phyloP scores from a whole-genome alignment of 1,284 basidiomycete species.

The Puccinia polysora region DNA sequence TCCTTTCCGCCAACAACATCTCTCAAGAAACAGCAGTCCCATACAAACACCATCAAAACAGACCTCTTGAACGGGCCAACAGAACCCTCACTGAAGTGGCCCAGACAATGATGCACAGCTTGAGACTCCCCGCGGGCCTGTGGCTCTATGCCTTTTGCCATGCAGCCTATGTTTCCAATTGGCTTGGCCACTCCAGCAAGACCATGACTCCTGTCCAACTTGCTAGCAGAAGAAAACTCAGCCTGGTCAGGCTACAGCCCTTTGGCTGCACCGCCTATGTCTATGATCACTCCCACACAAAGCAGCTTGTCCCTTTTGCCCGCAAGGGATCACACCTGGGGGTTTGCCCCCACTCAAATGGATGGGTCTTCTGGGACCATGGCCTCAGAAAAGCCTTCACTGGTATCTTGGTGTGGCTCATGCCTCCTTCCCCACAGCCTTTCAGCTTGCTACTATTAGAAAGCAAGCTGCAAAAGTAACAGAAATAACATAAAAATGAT shows the following conservation, averaged over 20 bases:
- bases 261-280: no score
- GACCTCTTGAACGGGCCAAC: background rate
- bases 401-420: no score
- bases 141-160: background rate
- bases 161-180: background rate
- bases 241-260: background rate
- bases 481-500: no score
- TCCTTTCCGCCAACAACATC: no score
- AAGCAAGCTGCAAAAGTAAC: no score
- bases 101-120: background rate
- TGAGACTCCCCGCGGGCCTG: background rate
- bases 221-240: background rate
- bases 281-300: background rate
- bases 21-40: background rate
- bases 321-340: background rate
- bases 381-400: no score
- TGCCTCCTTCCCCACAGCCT: no score
- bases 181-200: background rate
- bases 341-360: background rate
- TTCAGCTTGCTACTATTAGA: no score
- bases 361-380: background rate
- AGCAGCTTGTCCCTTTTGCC: background rate
- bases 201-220: background rate
- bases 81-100: background rate
- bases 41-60: background rate